Evolutionary conservation across 345 rosid genomes (phyloP), one percentile per base, ranked within the genome.

Genomic region (Eutrema heterophyllum): DNA sequence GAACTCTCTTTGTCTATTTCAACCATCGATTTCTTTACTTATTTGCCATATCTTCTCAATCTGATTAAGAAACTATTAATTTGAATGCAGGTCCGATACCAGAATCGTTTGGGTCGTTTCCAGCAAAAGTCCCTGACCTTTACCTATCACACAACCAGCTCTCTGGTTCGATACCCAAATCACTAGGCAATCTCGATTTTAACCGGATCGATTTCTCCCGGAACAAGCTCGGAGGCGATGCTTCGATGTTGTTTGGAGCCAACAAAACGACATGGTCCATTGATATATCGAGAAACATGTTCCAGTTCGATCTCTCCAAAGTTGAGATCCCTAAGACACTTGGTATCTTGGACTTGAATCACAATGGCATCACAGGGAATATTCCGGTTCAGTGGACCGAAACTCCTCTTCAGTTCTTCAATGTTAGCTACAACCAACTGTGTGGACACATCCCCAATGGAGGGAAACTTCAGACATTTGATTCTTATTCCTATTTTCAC

Each of bases 371-470:
- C 30, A 71, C 64, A 3, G 94, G 97, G 27, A 76, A 77, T 36
- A 71, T 90, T 30, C 97, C 97, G 4, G 55, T 57, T 7, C 77
- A 69, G 40, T 51, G 90, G 87, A 72, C 86, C 0, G 60, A 61
- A 9, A 0, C 24, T 45, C 52, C 77, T 39, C 67, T 85, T 64
- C 84, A 79, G 76, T 53, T 69, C 51, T 65, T 90, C 10, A 89
- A 93, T 61, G 84, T 90, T 61, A 90, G 98, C 79, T 89, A 89
- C 41, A 90, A 93, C 72, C 74, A 68, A 65, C 50, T 93, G 54
- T 90, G 97, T 64, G 92, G 97, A 12, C 53, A 39, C 67, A 89
- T 93, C 36, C 94, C 97, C 0, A 81, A 30, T 0, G 96, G 94
- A 13, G 96, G 96, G 10, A 36, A 32, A 51, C 64, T 90, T 79